These are phyloP conservation scores for Septoria linicola DNA, from an alignment of 2,329 filamentous ascomycete genomes.

Conservation along the genomic window DNA sequence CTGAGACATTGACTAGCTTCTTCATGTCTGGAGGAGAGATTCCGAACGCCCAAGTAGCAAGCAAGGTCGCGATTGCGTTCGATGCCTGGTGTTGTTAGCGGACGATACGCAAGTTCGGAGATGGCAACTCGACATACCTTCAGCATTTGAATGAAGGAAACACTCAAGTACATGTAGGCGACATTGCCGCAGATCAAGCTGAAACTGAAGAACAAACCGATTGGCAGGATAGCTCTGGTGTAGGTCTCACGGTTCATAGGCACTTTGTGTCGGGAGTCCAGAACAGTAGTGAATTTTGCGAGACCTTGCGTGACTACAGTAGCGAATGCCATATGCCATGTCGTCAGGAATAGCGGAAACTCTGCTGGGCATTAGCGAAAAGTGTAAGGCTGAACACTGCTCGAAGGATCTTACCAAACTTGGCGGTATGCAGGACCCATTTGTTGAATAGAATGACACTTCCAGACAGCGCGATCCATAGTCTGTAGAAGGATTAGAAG, in stretches of 20 bases:
- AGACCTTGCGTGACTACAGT: conserved; percentile 92
- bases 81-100: conserved; percentile 58
- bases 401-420: conserved; percentile 54
- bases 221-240: conserved; percentile 87
- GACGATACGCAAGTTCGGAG: background rate
- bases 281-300: conserved; percentile 81
- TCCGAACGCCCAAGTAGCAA: conserved; percentile 84
- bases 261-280: conserved; percentile 92
- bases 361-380: conserved; percentile 41
- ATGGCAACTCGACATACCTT: conserved; percentile 53
- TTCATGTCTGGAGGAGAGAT: conserved; percentile 80
- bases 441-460: conserved; percentile 99
- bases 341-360: conserved; percentile 73
- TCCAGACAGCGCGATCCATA: conserved; percentile 88
- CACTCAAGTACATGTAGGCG: conserved; percentile 91
- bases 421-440: conserved; percentile 83
- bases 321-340: conserved; percentile 93
- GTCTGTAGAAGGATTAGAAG: conserved; percentile 18
- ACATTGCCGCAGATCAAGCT: conserved; percentile 95
- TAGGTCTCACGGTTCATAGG: conserved; percentile 97
- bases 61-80: conserved; percentile 86
- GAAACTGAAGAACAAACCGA: conserved; percentile 92
- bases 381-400: background rate
- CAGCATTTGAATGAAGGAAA: conserved; percentile 98
- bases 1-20: conserved; percentile 86